These are phyloP conservation scores for Raphidocelis subcapitata DNA, from an alignment of 139 green algal species.

Conservation along the genomic window DNA sequence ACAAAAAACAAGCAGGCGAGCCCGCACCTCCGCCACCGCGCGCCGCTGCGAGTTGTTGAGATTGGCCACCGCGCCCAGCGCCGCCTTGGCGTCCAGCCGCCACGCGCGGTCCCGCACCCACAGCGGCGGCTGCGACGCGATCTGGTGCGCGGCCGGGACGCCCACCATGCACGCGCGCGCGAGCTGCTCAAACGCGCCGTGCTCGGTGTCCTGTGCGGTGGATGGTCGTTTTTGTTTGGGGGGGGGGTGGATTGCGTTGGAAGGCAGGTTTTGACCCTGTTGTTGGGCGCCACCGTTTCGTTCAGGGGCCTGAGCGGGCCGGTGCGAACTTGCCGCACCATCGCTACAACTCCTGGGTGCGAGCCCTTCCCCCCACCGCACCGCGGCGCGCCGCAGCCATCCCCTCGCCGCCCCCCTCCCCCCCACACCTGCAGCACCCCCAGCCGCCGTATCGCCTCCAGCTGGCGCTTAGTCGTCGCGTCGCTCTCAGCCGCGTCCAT, in stretches of 20 bases:
- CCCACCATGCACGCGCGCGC: conserved; percentile 8
- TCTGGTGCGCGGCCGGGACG: not conserved
- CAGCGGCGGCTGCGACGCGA: conserved; percentile 12
- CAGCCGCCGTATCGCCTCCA: conserved; percentile 40
- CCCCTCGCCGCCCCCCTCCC: too few species aligned
- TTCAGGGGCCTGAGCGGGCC: too few species aligned
- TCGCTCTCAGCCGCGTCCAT: conserved; percentile 36
- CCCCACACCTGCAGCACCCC: not conserved
- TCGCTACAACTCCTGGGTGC: too few species aligned
- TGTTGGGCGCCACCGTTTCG: too few species aligned
- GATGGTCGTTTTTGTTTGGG: too few species aligned
- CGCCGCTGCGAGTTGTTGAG: conserved; percentile 27
- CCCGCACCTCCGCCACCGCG: conserved; percentile 57
- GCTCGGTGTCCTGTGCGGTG: too few species aligned
- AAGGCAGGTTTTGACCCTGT: too few species aligned
- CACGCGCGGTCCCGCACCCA: conserved; percentile 19
- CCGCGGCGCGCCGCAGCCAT: too few species aligned
- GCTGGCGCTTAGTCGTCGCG: conserved; percentile 42
- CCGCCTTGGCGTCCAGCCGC: not conserved
- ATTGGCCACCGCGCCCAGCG: not conserved
- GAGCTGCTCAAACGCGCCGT: conserved; percentile 21
- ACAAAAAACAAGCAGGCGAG: too few species aligned
- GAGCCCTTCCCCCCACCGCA: too few species aligned
- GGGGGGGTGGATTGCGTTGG: too few species aligned
- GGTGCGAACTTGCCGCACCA: too few species aligned